A percentile compares a stretch with the other conserved stretches of the same genome.
These are phyloP conservation scores for Gloeopeniophorella convolvens DNA, from an alignment of 768 basidiomycete species.

Conservation along the genomic window DNA sequence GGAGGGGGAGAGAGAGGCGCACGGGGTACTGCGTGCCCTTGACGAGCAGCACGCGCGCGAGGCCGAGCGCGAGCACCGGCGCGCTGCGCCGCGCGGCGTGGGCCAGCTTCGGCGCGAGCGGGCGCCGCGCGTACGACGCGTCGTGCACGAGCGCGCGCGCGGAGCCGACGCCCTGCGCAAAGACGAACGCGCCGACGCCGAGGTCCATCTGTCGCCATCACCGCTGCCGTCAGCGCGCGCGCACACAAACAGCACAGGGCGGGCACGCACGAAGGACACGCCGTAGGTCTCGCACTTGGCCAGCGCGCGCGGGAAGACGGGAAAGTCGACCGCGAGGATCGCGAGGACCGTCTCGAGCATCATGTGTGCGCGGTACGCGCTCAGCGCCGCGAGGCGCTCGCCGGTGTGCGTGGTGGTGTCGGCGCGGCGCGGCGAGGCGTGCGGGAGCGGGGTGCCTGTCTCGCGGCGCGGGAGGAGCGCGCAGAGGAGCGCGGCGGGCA, in stretches of 20 bases:
- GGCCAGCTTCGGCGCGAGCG: constrained; percentile 46
- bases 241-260: background rate
- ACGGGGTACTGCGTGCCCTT: constrained; percentile 95
- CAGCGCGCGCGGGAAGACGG: constrained; percentile 78
- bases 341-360: constrained; percentile 86
- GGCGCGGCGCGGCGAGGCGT: constrained; percentile 25
- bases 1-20: constrained; percentile 22
- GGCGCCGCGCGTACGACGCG: constrained; percentile 43
- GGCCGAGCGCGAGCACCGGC: constrained; percentile 66
- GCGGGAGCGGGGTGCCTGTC: constrained; percentile 47
- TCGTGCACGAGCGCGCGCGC: constrained; percentile 72
- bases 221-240: background rate
- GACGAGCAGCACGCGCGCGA: constrained; percentile 75
- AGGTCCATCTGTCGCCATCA: constrained; percentile 79
- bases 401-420: constrained; percentile 1
- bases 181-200: constrained; percentile 96
- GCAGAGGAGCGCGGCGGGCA: constrained; percentile 38
- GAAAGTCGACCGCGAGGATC: constrained; percentile 95
- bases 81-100: constrained; percentile 48
- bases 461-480: constrained; percentile 38
- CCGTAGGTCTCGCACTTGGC: constrained; percentile 95
- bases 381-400: constrained; percentile 65
- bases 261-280: constrained; percentile 71
- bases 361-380: constrained; percentile 90
- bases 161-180: constrained; percentile 92